Conservation (phyloP, 2,329 filamentous ascomycete genomes). For the Aspergillus versicolor region DNA sequence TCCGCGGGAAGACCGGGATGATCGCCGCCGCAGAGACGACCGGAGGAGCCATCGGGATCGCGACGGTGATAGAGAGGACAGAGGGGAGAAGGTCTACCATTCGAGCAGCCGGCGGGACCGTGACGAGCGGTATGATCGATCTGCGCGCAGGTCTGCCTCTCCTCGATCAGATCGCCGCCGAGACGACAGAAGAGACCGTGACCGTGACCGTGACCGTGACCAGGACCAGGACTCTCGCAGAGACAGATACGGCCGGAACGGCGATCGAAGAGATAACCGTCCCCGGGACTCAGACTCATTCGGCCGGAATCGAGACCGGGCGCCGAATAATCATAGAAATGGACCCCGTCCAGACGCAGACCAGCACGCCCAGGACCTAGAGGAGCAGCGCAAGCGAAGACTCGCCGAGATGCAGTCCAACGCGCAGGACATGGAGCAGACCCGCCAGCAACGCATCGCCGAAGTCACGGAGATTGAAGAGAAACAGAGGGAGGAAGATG, state of each 20-base stretch:
- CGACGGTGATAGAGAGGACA: conserved; percentile 18
- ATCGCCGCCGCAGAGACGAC: conserved; percentile 21
- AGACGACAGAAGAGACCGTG: conserved; percentile 15
- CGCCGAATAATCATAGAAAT: conserved; percentile 1
- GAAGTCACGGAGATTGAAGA: conserved; percentile 67
- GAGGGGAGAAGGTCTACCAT: conserved; percentile 22
- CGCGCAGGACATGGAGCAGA: conserved; percentile 67
- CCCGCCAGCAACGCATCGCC: conserved; percentile 66
- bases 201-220: too few species aligned
- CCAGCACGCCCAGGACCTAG: conserved; percentile 24
- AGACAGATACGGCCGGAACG: conserved; percentile 18
- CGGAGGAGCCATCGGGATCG: conserved; percentile 20
- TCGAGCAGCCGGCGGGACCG: conserved; percentile 22
- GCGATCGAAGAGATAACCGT: conserved; percentile 19
- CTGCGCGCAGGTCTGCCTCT: conserved; percentile 26
- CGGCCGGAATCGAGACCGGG: conserved; percentile 20
- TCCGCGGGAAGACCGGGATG: conserved; percentile 23
- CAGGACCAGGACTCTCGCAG: conserved; percentile 4
- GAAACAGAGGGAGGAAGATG: conserved; percentile 64
- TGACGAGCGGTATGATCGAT: conserved; percentile 25
- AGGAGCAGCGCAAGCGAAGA: conserved; percentile 46
- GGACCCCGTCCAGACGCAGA: conserved; percentile 8
- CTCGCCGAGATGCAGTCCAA: conserved; percentile 72
- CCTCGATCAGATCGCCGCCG: conserved; percentile 20
- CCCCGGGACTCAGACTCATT: conserved; percentile 19